phyloP scores from a whole-genome alignment of 2,329 filamentous ascomycete genomes.

The Claviceps cyperi region DNA sequence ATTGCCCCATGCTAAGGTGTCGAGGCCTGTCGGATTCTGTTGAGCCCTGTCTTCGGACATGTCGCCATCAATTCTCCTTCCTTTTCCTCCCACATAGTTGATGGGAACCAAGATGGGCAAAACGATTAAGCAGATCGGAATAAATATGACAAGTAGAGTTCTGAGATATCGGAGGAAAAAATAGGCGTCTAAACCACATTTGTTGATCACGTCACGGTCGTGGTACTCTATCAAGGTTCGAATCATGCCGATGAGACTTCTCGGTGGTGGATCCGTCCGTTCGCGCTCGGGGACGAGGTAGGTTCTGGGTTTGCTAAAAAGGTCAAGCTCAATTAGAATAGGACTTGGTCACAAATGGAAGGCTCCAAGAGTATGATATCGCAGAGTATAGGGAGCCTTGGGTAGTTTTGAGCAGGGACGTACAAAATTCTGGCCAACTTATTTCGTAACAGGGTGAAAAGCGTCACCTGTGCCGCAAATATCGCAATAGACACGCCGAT shows the following conservation, averaged over 20 bases:
- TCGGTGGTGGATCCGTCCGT: constrained; percentile 60
- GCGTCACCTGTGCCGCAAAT: constrained; percentile 47
- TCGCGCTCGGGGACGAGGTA: constrained; percentile 78
- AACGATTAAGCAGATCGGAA: constrained; percentile 64
- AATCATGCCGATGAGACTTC: constrained; percentile 35
- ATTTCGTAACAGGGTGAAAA: constrained; percentile 66
- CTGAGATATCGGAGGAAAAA: constrained; percentile 85
- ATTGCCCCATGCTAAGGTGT: constrained; percentile 79
- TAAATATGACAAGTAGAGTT: constrained; percentile 73
- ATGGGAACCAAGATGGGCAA: constrained; percentile 77
- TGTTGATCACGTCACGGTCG: constrained; percentile 76
- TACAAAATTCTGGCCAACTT: constrained; percentile 75
- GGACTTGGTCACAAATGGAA: background rate
- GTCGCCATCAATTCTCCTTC: constrained; percentile 33
- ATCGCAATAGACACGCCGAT: constrained; percentile 46
- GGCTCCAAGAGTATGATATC: background rate
- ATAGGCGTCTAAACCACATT: constrained; percentile 91
- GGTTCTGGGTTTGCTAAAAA: constrained; percentile 58
- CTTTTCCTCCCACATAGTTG: constrained; percentile 60
- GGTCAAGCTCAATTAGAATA: background rate
- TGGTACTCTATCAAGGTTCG: constrained; percentile 50
- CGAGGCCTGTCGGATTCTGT: constrained; percentile 44
- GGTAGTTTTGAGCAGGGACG: constrained; percentile 13
- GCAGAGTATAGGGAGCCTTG: constrained; percentile 5
- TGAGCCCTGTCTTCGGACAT: constrained; percentile 12